Conservation (phyloP, 108 stramenopile species). For the Cyclostephanos tholiformis region DNA sequence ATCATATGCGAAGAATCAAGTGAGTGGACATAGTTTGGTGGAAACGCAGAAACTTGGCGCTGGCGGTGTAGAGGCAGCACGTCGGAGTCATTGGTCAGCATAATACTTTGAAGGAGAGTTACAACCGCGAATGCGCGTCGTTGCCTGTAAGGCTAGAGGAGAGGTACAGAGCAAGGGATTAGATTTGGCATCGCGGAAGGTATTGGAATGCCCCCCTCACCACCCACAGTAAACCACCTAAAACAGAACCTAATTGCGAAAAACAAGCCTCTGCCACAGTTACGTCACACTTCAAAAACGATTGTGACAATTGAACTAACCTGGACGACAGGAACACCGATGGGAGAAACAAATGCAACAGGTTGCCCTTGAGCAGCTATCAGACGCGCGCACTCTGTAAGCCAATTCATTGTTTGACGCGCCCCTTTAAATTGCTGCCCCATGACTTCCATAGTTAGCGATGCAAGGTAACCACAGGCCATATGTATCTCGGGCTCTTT, state of each 20-base stretch:
- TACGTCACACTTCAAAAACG: background rate
- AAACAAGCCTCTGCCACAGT: no score
- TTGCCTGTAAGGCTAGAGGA: conserved; percentile 94
- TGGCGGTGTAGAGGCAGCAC: conserved; percentile 82
- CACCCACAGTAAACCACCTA: background rate
- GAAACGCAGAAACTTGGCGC: conserved; percentile 95
- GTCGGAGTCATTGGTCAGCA: conserved; percentile 81
- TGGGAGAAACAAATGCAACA: conserved; percentile 98
- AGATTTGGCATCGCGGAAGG: background rate
- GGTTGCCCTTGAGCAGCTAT: conserved; percentile 90
- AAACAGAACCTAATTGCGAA: no score
- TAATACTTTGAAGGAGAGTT: conserved; percentile 91
- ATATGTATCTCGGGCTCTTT: conserved; percentile 80
- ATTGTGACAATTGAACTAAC: background rate
- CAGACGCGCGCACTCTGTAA: conserved; percentile 82
- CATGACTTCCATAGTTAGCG: conserved; percentile 92
- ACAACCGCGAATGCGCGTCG: conserved; percentile 70
- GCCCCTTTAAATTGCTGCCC: conserved; percentile 95
- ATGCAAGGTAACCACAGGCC: conserved; percentile 91
- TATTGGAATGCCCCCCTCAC: background rate
- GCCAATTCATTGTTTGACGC: conserved; percentile 97
- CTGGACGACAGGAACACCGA: conserved; percentile 97
- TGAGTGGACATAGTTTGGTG: conserved; percentile 99
- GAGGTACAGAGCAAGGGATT: conserved; percentile 66
- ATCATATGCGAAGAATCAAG: conserved; percentile 99